These are phyloP conservation scores for Wickerhamiella alocasiicola DNA, from an alignment of 805 yeast genomes.

Conservation along the genomic window DNA sequence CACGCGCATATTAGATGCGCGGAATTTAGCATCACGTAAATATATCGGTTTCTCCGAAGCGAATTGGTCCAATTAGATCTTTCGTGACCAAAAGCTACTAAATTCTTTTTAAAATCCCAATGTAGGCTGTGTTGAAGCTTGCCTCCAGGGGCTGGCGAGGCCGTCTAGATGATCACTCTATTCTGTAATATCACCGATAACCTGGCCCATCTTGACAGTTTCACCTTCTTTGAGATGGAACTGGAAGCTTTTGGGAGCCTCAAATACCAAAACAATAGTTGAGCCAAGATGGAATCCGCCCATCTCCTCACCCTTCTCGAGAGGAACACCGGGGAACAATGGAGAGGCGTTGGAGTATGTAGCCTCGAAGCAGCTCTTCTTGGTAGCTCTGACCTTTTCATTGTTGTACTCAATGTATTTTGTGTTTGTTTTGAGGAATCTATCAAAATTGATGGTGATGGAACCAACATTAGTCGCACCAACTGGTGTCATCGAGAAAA, in stretches of 20 bases:
- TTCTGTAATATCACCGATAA: too few species aligned
- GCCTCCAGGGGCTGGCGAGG: too few species aligned
- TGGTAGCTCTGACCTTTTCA: constrained; percentile 35
- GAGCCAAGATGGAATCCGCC: constrained; percentile 96
- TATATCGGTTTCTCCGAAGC: too few species aligned
- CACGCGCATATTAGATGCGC: too few species aligned
- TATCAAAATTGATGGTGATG: constrained; percentile 82
- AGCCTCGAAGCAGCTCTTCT: constrained; percentile 87
- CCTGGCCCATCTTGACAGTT: constrained; percentile 72
- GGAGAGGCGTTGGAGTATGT: constrained; percentile 71
- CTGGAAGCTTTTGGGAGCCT: constrained; percentile 74
- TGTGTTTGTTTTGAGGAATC: constrained; percentile 74
- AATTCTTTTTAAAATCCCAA: too few species aligned
- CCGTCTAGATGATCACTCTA: too few species aligned
- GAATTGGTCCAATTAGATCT: too few species aligned
- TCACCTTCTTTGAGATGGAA: constrained; percentile 64
- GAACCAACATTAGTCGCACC: constrained; percentile 99
- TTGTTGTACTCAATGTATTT: constrained; percentile 14
- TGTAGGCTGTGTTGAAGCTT: too few species aligned
- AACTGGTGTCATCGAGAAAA: constrained; percentile 96
- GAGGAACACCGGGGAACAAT: constrained; percentile 73
- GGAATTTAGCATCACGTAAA: too few species aligned
- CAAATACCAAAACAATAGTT: constrained; percentile 93
- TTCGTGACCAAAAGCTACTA: too few species aligned
- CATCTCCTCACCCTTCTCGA: constrained; percentile 83